These are phyloP conservation scores for Mortierella sp. DNA, from an alignment of 371 early-diverging fungal species.

Conservation along the genomic window DNA sequence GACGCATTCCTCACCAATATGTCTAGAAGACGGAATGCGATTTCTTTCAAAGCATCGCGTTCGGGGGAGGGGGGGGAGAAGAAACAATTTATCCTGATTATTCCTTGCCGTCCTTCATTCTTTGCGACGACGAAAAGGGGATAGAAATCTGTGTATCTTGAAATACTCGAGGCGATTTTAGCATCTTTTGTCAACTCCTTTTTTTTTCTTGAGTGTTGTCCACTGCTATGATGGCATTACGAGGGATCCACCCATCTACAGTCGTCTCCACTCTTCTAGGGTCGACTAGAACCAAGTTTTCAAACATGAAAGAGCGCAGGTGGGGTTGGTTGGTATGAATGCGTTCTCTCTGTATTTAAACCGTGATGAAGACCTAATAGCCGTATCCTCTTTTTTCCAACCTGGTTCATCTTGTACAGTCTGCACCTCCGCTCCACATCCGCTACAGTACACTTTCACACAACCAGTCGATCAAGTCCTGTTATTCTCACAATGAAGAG, in stretches of 20 bases:
- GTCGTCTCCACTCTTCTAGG: not conserved
- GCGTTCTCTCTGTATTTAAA: too few species aligned
- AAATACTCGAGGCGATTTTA: not conserved
- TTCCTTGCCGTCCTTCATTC: not conserved
- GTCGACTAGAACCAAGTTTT: not conserved
- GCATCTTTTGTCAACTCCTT: too few species aligned
- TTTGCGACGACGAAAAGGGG: not conserved
- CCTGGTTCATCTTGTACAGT: too few species aligned
- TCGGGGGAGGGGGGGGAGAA: not conserved
- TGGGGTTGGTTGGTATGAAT: too few species aligned
- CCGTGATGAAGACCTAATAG: too few species aligned
- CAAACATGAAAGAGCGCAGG: not conserved
- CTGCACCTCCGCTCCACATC: too few species aligned
- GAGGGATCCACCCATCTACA: too few species aligned
- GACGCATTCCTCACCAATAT: not conserved
- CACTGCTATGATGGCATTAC: too few species aligned
- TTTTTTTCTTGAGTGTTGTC: too few species aligned
- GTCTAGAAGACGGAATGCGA: too few species aligned
- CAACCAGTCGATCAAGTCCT: not conserved
- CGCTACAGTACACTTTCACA: too few species aligned
- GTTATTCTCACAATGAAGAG: slow-evolving; percentile 5
- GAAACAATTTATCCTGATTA: not conserved
- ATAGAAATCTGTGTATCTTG: not conserved
- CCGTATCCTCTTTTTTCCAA: too few species aligned
- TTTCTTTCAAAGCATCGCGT: not conserved